Evolutionary conservation across 805 yeast species (phyloP), one percentile per base, ranked within the genome.

Genomic region (Metschnikowia hibisci): DNA sequence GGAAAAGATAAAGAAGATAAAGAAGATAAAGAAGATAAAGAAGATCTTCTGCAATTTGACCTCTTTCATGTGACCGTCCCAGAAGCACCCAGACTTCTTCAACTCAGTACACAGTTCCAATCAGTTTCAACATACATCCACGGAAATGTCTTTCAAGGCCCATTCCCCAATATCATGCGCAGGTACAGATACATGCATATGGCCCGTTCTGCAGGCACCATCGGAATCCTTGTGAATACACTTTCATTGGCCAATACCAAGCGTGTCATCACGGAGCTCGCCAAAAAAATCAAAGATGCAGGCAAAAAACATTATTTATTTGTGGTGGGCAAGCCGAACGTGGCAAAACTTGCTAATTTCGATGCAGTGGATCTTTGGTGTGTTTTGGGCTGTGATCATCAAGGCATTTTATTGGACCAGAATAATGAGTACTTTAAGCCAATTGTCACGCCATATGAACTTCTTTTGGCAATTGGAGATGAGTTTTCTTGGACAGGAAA

Each of bases 301-400:
- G 96, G 87, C 2, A 93, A 93, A 64, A 93, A 93, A 58, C 91
- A 87, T 52, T 93, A 93, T 58, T 77, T 88, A 59, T 89, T 93
- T 67, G 98, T 90, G 3, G 98, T 93, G 4, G 99, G 99, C 9
- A 93, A 93, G 62, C 98, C 98, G 8, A 93, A 93, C 57, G 97
- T 93, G 14, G 96, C 99, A 20, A 93, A 93, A 57, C 70, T 93
- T 40, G 99, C 98, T 8, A 93, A 93, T 61, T 93, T 93, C 60
- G 99, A 91, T 49, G 82, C 80, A n/a, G 78, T 93, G 11, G 98
- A 93, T 53, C 76, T 87, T 16, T 93, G 99, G 98, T 90, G 95
- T 57, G 78, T 93, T 10, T 64, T 93, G 11, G 99, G 99, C 0
- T 93, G 99, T 61, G 89, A 95, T 9, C 88, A 89, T 54, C 90